Conservation (phyloP, 805 yeast genomes). For the Zygosaccharomyces bailii region DNA sequence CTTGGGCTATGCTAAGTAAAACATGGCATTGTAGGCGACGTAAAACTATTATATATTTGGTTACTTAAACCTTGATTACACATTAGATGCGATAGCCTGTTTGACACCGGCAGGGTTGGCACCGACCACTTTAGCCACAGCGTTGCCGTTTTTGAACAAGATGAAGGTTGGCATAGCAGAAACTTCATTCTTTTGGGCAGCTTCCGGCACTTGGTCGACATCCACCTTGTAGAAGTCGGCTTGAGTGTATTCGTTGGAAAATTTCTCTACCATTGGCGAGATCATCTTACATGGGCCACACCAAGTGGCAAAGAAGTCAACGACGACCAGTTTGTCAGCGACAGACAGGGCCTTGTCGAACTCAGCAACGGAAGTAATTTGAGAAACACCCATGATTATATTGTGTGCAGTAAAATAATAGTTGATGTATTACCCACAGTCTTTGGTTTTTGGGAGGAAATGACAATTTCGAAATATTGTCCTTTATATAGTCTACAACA, state of each 20-base stretch:
- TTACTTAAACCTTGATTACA: slow-evolving; percentile 32
- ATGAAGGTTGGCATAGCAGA: slow-evolving; percentile 66
- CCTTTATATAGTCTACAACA: slow-evolving; percentile 5
- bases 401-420: too few species aligned
- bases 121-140: slow-evolving; percentile 77
- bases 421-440: too few species aligned
- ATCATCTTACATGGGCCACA: slow-evolving; percentile 99
- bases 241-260: slow-evolving; percentile 56
- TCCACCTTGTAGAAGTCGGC: slow-evolving; percentile 87
- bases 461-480: not conserved
- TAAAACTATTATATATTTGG: not conserved
- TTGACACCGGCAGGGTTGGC: slow-evolving; percentile 85
- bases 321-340: slow-evolving; percentile 70
- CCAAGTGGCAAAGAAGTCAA: slow-evolving; percentile 97
- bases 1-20: slow-evolving; percentile 53
- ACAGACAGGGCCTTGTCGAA: slow-evolving; percentile 64
- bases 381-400: slow-evolving; percentile 52
- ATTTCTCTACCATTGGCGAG: slow-evolving; percentile 87
- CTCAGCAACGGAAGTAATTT: slow-evolving; percentile 50
- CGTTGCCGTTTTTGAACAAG: slow-evolving; percentile 79
- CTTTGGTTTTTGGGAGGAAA: too few species aligned
- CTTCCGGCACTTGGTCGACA: slow-evolving; percentile 75
- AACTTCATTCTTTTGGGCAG: slow-evolving; percentile 63
- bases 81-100: slow-evolving; percentile 55
- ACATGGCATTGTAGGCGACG: not conserved